Evolutionary conservation across 2,329 filamentous ascomycete genomes (phyloP), one percentile per base, ranked within the genome.

Genomic region (Microascus cirrosus): DNA sequence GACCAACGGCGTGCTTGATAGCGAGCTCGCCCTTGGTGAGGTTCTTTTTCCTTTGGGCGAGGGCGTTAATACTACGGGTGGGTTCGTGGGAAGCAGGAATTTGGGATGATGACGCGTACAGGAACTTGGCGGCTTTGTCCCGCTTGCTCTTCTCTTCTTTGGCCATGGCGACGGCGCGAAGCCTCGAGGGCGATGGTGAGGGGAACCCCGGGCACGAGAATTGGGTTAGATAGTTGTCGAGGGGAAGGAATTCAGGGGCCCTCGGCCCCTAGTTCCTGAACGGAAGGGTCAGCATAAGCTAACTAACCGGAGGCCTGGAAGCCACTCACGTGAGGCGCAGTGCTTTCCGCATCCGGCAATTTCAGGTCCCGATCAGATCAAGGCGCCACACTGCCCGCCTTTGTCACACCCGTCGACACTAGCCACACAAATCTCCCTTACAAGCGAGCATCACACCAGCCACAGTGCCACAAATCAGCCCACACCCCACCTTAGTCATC

Each of bases 1-100:
- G 64, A 45, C 70, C 70, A 22, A 63, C 61, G 2, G 69, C 70
- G n/a, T 70, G 68, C 57, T 71, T 72, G 28, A 72, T 53, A 24
- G 69, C 68, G 35, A 70, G 35, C 52, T 71, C 69, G 6, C 70
- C 70, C 53, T 71, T 71, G 39, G 61, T 66, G 52, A 70, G 22
- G 50, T 69, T 71, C 58, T 69, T 66, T 22, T 65, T 65, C 12
- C 69, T 66, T 53, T 57, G 45, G 34, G 5, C n/a, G 20, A 1
- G 15, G 18, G 18, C 48, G 35, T 36, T 20, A 48, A 12, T 13
- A 34, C 11, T 8, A 35, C 10, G n/a, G 25, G 25, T 24, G 15
- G 22, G 45, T 1, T 15, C 22, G 45, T 12, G 7, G 52, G 45
- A 20, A 8, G 28, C 52, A 56, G 12, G 48, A 25, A 55, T 22